Base-by-base conservation (phyloP, 2,329 filamentous ascomycete species). In the Cladosporium sp. region DNA sequence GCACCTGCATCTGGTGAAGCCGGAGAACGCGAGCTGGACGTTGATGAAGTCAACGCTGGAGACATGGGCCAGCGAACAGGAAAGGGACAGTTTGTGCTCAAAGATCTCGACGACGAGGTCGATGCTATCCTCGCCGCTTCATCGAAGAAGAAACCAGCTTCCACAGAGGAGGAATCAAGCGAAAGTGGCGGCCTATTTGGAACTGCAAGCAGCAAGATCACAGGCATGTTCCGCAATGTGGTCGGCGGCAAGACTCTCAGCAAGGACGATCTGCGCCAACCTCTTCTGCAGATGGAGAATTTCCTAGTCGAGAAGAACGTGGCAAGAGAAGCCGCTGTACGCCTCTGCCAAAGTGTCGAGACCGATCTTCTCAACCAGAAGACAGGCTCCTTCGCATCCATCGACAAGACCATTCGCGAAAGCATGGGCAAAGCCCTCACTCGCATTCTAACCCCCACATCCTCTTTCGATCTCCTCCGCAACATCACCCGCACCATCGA, bases 241-340 rank as follows among this genome's bases (percentile, higher is more conserved):
- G 86, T 98, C 0, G 93, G 93, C 49, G 93, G 94, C 56, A 96
- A 96, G 75, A 88, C 85, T 0, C 73, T 98, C 62, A 94, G 89
- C 1, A 88, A 90, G 67, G 82, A 86, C 57, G 92, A 97, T 63
- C 78, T 98, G 18, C 86, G 89, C 55, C 95, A 94, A 67, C 88
- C 93, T 2, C 84, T 98, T 73, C 93, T 92, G 70, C 87, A 86
- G 27, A 96, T 98, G 89, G 89, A 96, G 66, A 89, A 95, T 51
- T 92, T 97, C 67, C 76, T 98, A 6, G 72, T 98, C 53, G 84
- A 86, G 71, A 98, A 98, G 76, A 98, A 98, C 62, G 91, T 98
- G 22, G 93, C 93, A 0, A 86, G 88, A 47, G 93, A 97, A 74
- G 93, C 93, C 13, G 93, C 92, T 1, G 79, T 95, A 27, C 86